A percentile compares a stretch with the other conserved stretches of the same genome.
phyloP scores from a whole-genome alignment of 441 rosid genomes.

The Corymbia calophylla region DNA sequence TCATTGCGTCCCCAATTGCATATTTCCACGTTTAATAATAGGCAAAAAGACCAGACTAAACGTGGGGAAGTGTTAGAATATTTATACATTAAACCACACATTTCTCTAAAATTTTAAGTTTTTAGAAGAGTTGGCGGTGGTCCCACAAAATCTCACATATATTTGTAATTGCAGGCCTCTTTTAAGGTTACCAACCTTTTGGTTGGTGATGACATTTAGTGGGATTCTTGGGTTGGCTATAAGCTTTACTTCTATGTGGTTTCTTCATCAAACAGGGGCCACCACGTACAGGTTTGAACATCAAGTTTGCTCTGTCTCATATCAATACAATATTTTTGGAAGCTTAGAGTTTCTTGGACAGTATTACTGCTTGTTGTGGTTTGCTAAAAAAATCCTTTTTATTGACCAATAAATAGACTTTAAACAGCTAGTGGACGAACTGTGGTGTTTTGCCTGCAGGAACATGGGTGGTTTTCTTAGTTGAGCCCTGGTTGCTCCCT shows the following conservation, averaged over 20 bases:
- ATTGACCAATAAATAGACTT: background rate
- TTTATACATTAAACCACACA: no score
- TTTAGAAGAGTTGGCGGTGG: no score
- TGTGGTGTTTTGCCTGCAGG: background rate
- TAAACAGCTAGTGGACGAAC: background rate
- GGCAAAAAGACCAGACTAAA: no score
- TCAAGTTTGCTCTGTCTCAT: background rate
- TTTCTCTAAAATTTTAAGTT: no score
- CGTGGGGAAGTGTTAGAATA: no score
- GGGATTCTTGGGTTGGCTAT: slow-evolving; percentile 94
- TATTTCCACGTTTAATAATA: no score
- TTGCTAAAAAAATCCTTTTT: background rate
- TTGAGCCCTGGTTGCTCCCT: background rate
- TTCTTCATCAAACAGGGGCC: slow-evolving; percentile 99
- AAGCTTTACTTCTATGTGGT: slow-evolving; percentile 99
- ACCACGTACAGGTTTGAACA: slow-evolving; percentile 82
- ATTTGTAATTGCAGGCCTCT: slow-evolving; percentile 53
- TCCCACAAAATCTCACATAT: background rate
- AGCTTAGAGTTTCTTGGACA: background rate
- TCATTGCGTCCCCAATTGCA: no score
- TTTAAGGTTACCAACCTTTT: slow-evolving; percentile 68
- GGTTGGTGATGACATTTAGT: slow-evolving; percentile 88
- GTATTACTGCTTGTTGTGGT: background rate
- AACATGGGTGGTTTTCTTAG: background rate
- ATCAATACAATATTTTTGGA: background rate